phyloP scores from a whole-genome alignment of 805 yeast genomes.

The Wickerhamiella cacticola region DNA sequence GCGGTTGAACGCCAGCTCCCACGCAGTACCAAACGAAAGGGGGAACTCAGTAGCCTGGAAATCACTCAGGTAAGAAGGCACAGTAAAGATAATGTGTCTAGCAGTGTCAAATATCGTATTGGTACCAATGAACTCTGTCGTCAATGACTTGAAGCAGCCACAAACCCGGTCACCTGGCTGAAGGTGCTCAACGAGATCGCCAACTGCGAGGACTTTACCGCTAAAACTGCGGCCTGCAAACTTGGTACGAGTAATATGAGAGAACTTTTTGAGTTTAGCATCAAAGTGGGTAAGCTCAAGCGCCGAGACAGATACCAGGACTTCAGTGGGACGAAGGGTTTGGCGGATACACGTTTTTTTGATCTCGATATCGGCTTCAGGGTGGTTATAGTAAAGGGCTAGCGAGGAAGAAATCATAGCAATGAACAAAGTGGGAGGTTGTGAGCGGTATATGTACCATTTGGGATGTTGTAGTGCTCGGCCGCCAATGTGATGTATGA shows the following conservation, averaged over 20 bases:
- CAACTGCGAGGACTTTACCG: constrained; percentile 48
- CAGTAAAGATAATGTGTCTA: constrained; percentile 36
- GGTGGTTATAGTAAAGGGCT: constrained; percentile 7
- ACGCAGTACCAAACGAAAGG: constrained; percentile 54
- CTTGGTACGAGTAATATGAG: constrained; percentile 7
- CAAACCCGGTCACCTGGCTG: constrained; percentile 52
- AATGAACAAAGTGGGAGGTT: constrained; percentile 1
- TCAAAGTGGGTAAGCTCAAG: constrained; percentile 9
- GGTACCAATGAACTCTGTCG: constrained; percentile 6
- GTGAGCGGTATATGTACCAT: background rate
- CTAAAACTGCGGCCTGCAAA: constrained; percentile 54
- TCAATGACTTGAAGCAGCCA: constrained; percentile 35
- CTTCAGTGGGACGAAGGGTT: constrained; percentile 2
- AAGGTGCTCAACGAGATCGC: constrained; percentile 33
- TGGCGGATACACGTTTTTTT: constrained; percentile 2
- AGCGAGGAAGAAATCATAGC: constrained; percentile 9
- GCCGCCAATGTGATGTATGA: background rate
- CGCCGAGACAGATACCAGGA: constrained; percentile 2
- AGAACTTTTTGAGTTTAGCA: constrained; percentile 3
- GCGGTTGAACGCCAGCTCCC: constrained; percentile 27
- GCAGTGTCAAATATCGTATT: background rate
- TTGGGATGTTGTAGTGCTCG: background rate
- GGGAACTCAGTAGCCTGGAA: constrained; percentile 58
- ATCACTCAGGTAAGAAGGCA: constrained; percentile 38
- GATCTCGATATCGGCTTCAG: constrained; percentile 2